phyloP scores from a whole-genome alignment of 1,284 basidiomycete species.

The Clitocybe nebularis region DNA sequence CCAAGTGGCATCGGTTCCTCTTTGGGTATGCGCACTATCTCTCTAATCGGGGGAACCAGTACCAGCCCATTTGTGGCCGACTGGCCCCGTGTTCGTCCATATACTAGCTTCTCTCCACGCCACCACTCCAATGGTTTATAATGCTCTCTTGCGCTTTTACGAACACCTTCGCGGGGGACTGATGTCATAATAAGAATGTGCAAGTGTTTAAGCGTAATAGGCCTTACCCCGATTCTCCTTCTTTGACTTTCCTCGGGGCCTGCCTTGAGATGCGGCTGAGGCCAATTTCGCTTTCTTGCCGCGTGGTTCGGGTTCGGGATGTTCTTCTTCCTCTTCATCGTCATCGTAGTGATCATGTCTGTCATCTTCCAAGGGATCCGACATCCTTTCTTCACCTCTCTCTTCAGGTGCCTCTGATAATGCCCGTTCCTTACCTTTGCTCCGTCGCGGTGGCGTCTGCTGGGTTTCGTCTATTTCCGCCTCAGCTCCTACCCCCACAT shows the following conservation, averaged over 20 bases:
- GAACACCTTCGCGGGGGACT: slow-evolving; percentile 52
- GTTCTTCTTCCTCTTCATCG: slow-evolving; percentile 32
- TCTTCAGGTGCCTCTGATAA: slow-evolving; percentile 19
- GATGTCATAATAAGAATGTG: background rate
- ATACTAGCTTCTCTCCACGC: slow-evolving; percentile 89
- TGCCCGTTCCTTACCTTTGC: slow-evolving; percentile 21
- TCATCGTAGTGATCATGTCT: slow-evolving; percentile 24
- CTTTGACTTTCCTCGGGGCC: slow-evolving; percentile 23
- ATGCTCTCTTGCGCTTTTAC: slow-evolving; percentile 71
- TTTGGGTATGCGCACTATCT: slow-evolving; percentile 77
- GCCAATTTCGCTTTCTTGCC: slow-evolving; percentile 30
- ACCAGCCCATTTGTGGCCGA: slow-evolving; percentile 35
- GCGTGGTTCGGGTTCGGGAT: slow-evolving; percentile 27
- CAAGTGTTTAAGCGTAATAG: slow-evolving; percentile 6
- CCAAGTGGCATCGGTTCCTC: slow-evolving; percentile 57
- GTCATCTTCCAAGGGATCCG: slow-evolving; percentile 39
- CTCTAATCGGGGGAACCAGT: slow-evolving; percentile 77
- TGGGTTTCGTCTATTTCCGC: slow-evolving; percentile 32
- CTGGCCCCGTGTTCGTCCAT: slow-evolving; percentile 47
- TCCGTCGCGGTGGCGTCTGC: slow-evolving; percentile 21
- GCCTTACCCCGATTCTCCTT: slow-evolving; percentile 38
- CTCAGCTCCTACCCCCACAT: slow-evolving; percentile 41
- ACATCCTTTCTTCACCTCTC: slow-evolving; percentile 41
- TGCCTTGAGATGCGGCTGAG: slow-evolving; percentile 20
- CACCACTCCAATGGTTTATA: slow-evolving; percentile 86